Percentiles rank a stretch among this genome's conserved stretches.
phyloP scores from a whole-genome alignment of 164 flowering plant species.

The Dillenia suffruticosa region DNA sequence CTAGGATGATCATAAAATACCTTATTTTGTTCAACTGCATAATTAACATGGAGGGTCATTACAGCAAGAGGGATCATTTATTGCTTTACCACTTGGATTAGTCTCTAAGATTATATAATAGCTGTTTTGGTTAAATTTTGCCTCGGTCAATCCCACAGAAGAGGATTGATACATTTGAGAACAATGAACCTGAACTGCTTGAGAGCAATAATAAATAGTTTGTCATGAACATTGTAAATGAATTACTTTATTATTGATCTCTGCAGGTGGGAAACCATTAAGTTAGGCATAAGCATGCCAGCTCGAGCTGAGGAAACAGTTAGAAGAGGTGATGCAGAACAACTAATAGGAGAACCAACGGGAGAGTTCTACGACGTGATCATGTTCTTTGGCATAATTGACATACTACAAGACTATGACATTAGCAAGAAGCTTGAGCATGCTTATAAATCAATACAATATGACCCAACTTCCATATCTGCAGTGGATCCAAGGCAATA shows the following conservation, averaged over 20 bases:
- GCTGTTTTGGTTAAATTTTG: too few species aligned
- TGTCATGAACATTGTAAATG: too few species aligned
- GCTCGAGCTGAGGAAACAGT: slow-evolving; percentile 61
- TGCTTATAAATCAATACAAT: slow-evolving; percentile 78
- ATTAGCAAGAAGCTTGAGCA: slow-evolving; percentile 86
- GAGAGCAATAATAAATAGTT: too few species aligned
- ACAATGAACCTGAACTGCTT: too few species aligned
- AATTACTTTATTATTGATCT: background rate
- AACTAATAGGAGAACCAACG: slow-evolving; percentile 44
- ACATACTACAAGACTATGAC: slow-evolving; percentile 80
- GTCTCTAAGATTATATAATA: too few species aligned
- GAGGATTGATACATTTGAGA: too few species aligned
- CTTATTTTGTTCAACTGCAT: too few species aligned
- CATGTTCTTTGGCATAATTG: slow-evolving; percentile 76
- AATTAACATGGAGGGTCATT: too few species aligned
- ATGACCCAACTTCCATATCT: slow-evolving; percentile 75
- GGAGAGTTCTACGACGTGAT: slow-evolving; percentile 57
- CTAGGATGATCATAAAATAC: too few species aligned
- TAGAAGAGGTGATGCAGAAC: slow-evolving; percentile 39
- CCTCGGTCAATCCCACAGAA: too few species aligned
- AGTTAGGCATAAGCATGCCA: slow-evolving; percentile 71
- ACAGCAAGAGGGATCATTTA: too few species aligned
- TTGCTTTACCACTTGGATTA: too few species aligned
- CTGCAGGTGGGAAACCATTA: slow-evolving; percentile 51
- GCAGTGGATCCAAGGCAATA: slow-evolving; percentile 82